Evolutionary conservation across 2,329 filamentous ascomycete genomes (phyloP).

Genomic region (Aspergillus brunneoviolaceus): DNA sequence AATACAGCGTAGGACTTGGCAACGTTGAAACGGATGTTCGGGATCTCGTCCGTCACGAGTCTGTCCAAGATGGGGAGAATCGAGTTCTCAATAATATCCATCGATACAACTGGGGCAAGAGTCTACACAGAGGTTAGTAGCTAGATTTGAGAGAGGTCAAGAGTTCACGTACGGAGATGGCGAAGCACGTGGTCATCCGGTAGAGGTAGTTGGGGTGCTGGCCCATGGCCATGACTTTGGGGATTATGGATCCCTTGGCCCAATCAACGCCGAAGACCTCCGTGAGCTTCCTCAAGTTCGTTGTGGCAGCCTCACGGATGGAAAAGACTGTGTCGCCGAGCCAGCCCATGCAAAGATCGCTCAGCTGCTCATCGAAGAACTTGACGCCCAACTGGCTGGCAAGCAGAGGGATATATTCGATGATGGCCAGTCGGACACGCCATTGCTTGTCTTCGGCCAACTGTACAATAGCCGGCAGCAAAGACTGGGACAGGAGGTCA

Average conservation of each 20-base stretch:
- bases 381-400: slow-evolving; percentile 93
- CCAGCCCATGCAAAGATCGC: slow-evolving; percentile 96
- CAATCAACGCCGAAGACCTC: slow-evolving; percentile 98
- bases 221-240: slow-evolving; percentile 98
- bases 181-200: slow-evolving; percentile 99
- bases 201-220: slow-evolving; percentile 98
- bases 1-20: slow-evolving; percentile 94
- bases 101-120: slow-evolving; percentile 84
- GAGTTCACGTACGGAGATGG: slow-evolving; percentile 75
- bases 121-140: slow-evolving; percentile 61
- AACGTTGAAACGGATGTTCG: slow-evolving; percentile 99
- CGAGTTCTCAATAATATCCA: slow-evolving; percentile 88
- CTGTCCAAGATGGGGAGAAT: slow-evolving; percentile 96
- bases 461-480: slow-evolving; percentile 95
- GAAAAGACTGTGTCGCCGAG: slow-evolving; percentile 98
- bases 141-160: slow-evolving; percentile 4
- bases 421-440: slow-evolving; percentile 95
- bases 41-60: slow-evolving; percentile 90
- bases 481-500: slow-evolving; percentile 90
- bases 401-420: slow-evolving; percentile 96
- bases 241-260: slow-evolving; percentile 95
- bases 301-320: slow-evolving; percentile 93
- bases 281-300: slow-evolving; percentile 96
- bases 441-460: slow-evolving; percentile 99
- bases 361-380: slow-evolving; percentile 98